These are phyloP conservation scores for Ophiostoma tasmaniense DNA, from an alignment of 2,329 filamentous ascomycete species.

Conservation along the genomic window DNA sequence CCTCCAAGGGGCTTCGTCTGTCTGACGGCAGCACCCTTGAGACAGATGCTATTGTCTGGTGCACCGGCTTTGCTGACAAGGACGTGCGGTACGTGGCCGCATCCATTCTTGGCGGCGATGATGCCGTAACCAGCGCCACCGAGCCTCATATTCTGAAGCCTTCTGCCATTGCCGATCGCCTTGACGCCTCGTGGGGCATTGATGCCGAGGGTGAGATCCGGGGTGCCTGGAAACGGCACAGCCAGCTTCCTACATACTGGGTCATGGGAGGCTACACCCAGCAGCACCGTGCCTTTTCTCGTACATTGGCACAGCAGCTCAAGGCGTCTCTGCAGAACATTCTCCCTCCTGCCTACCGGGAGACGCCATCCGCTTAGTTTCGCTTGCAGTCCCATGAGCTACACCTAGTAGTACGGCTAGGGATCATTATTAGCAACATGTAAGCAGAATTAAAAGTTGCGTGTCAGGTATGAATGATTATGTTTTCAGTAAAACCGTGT, in stretches of 20 bases:
- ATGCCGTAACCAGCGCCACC: background rate
- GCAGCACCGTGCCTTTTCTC: background rate
- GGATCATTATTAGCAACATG: background rate
- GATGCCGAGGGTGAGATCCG: background rate
- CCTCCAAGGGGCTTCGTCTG: background rate
- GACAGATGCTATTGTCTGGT: background rate
- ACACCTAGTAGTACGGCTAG: background rate
- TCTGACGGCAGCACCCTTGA: background rate
- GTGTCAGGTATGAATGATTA: background rate
- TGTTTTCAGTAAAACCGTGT: background rate
- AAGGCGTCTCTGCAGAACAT: background rate
- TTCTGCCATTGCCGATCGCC: background rate
- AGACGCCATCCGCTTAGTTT: background rate
- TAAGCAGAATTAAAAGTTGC: background rate
- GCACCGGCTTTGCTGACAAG: background rate
- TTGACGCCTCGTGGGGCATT: background rate
- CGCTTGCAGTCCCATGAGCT: background rate
- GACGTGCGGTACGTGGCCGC: background rate
- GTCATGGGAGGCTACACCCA: conserved; percentile 4
- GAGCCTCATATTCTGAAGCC: background rate
- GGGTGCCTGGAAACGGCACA: background rate
- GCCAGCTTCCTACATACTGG: background rate
- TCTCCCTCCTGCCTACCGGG: background rate
- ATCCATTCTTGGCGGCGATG: background rate
- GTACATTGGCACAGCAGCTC: background rate